These are phyloP conservation scores for Alisma plantagoaquatica DNA, from an alignment of 106 monocot genomes.

Conservation along the genomic window DNA sequence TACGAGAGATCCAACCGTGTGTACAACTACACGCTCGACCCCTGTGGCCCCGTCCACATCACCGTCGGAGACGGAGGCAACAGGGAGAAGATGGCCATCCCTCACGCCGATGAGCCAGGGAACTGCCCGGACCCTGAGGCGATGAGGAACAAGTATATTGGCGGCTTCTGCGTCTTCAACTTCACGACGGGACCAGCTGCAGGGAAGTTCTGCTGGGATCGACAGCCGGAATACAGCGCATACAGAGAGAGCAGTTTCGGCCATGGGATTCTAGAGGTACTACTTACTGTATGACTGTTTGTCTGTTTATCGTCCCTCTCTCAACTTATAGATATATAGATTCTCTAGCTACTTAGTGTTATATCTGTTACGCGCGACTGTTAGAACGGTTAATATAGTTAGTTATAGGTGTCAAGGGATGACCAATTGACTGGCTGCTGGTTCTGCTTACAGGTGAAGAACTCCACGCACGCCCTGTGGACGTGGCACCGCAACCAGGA, in stretches of 20 bases:
- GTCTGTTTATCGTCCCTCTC: not conserved
- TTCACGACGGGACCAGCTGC: constrained; percentile 57
- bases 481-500: too few relatives aligned
- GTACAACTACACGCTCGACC: constrained; percentile 62
- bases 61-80: constrained; percentile 89
- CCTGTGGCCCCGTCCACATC: constrained; percentile 78
- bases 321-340: not conserved
- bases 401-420: not conserved
- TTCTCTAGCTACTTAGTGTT: too few relatives aligned
- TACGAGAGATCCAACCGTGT: constrained; percentile 93
- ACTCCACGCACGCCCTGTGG: too few relatives aligned
- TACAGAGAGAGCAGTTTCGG: constrained; percentile 68
- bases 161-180: constrained; percentile 70
- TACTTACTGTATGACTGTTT: not conserved
- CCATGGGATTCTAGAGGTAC: constrained; percentile 84
- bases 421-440: not conserved
- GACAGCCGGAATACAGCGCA: constrained; percentile 51
- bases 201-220: constrained; percentile 52
- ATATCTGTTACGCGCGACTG: too few relatives aligned
- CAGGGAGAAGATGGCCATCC: constrained; percentile 70
- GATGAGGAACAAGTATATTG: constrained; percentile 38
- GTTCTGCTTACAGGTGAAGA: constrained; percentile 5
- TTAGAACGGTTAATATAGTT: too few relatives aligned
- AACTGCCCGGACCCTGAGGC: constrained; percentile 53
- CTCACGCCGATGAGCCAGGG: constrained; percentile 67